Evolutionary conservation across 192 early-diverging fungal genomes (phyloP).

Genomic region (Podila horticola): DNA sequence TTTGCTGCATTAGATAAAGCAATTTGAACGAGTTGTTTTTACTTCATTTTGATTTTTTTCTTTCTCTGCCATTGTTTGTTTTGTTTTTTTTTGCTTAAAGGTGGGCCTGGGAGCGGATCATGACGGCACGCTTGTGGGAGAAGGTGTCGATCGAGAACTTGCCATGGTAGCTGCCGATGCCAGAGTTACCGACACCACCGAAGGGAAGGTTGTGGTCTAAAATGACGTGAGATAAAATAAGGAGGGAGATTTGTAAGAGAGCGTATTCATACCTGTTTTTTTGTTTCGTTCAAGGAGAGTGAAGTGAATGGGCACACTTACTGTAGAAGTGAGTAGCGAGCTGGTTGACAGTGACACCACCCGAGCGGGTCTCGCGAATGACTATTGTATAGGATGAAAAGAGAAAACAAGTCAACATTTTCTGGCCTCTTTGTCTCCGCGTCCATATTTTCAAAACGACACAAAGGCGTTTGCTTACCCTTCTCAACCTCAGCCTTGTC

Average conservation of each 20-base stretch:
- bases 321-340: constrained; percentile 70
- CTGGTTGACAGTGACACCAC: constrained; percentile 84
- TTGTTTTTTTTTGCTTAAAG: constrained; percentile 22
- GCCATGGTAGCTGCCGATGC: constrained; percentile 90
- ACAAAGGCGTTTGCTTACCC: constrained; percentile 45
- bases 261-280: not conserved
- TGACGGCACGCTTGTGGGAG: constrained; percentile 76
- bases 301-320: constrained; percentile 38
- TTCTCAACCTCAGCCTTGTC: constrained; percentile 57
- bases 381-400: constrained; percentile 44
- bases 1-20: not conserved
- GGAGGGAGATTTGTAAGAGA: not conserved
- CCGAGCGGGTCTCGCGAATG: constrained; percentile 75
- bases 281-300: not conserved
- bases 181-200: constrained; percentile 88
- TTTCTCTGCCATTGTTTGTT: not conserved
- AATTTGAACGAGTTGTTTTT: too few relatives aligned
- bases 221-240: not conserved
- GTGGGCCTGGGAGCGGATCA: constrained; percentile 51
- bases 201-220: constrained; percentile 74
- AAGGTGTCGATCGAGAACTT: constrained; percentile 82
- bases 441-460: too few relatives aligned
- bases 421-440: not conserved
- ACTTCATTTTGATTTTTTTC: not conserved
- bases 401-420: not conserved